phyloP scores from a whole-genome alignment of 371 early-diverging fungal species.

The Mucor piriformis region DNA sequence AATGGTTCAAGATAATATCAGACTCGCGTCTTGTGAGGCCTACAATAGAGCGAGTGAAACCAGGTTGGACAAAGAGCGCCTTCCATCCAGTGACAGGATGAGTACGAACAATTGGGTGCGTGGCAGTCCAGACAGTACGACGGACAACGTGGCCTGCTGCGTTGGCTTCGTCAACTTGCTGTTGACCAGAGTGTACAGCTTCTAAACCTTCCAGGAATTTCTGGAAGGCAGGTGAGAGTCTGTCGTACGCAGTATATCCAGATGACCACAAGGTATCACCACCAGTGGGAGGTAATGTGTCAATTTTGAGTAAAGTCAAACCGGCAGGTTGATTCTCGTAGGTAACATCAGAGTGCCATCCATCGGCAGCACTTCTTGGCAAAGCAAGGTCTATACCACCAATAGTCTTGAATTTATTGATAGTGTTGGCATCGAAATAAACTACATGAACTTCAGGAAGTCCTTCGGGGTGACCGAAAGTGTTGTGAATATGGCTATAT shows the following conservation, averaged over 20 bases:
- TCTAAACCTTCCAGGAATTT: constrained; percentile 63
- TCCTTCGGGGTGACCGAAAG: constrained; percentile 37
- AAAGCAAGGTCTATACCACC: constrained; percentile 1
- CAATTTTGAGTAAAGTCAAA: constrained; percentile 59
- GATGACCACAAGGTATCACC: constrained; percentile 65
- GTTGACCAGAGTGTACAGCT: constrained; percentile 62
- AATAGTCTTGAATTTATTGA: constrained; percentile 2
- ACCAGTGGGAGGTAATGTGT: constrained; percentile 55
- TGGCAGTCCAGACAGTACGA: constrained; percentile 42
- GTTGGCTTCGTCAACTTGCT: constrained; percentile 43
- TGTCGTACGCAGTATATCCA: constrained; percentile 64
- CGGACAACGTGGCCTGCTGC: constrained; percentile 45
- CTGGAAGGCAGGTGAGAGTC: constrained; percentile 61
- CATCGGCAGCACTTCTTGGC: constrained; percentile 22
- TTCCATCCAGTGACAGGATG: constrained; percentile 77
- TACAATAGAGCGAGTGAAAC: constrained; percentile 63
- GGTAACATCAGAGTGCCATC: constrained; percentile 62
- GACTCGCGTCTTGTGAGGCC: constrained; percentile 57
- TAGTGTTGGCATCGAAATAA: constrained; percentile 29
- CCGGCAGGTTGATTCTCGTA: constrained; percentile 64
- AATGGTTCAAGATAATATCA: constrained; percentile 54
- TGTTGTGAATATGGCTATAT: constrained; percentile 33
- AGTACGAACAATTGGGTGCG: constrained; percentile 66
- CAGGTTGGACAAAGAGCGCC: constrained; percentile 65
- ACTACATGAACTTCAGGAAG: constrained; percentile 38